Evolutionary conservation across 305 asterid genomes (phyloP).

Genomic region (Rubia balearica): DNA sequence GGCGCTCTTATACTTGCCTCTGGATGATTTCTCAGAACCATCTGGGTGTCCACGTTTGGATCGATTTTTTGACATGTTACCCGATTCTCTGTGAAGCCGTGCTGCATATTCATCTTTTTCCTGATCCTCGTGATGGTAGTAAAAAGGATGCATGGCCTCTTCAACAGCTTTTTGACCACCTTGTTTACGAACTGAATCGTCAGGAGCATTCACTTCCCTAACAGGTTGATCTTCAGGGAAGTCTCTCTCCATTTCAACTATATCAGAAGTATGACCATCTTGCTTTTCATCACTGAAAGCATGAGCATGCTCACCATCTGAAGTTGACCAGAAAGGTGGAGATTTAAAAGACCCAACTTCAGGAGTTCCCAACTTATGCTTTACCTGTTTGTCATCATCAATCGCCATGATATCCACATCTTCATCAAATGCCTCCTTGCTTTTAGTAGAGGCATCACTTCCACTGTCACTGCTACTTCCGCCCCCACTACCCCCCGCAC

Average conservation of each 20-base stretch:
- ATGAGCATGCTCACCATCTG: constrained; percentile 42
- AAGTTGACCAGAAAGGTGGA: constrained; percentile 38
- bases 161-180: constrained; percentile 41
- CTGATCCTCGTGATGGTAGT: constrained; percentile 31
- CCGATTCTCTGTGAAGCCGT: constrained; percentile 31
- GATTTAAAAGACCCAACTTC: constrained; percentile 35
- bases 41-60: constrained; percentile 38
- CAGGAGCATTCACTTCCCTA: constrained; percentile 32
- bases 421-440: constrained; percentile 95
- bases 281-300: constrained; percentile 40
- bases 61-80: constrained; percentile 31
- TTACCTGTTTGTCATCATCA: constrained; percentile 54
- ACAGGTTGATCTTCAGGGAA: constrained; percentile 37
- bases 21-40: constrained; percentile 31
- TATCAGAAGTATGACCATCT: constrained; percentile 46
- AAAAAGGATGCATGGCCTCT: constrained; percentile 33
- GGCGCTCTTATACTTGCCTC: constrained; percentile 49
- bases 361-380: constrained; percentile 40
- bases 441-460: constrained; percentile 78
- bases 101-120: constrained; percentile 28
- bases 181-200: constrained; percentile 33
- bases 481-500: constrained; percentile 63
- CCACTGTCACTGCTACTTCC: constrained; percentile 87
- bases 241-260: constrained; percentile 60
- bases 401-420: constrained; percentile 86